A percentile compares a stretch with the other conserved stretches of the same genome.
Evolutionary conservation across 495 filamentous ascomycete species (phyloP).

Genomic region (Bathelium albidoporum): DNA sequence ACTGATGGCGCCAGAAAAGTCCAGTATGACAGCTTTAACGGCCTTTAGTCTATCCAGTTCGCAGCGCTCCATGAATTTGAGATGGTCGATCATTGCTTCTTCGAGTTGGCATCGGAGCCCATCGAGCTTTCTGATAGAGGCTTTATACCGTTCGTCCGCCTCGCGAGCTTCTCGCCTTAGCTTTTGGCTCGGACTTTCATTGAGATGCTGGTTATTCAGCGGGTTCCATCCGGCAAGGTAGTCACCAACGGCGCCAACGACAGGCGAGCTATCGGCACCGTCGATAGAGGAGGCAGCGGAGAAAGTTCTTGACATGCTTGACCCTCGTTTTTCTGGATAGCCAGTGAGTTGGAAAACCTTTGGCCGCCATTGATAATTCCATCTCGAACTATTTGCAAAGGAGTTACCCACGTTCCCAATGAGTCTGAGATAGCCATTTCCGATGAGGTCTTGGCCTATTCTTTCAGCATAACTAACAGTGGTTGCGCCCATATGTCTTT

Average conservation of each 20-base stretch:
- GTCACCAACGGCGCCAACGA: slow-evolving; percentile 68
- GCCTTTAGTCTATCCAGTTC: slow-evolving; percentile 93
- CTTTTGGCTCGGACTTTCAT: slow-evolving; percentile 80
- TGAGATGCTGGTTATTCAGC: slow-evolving; percentile 75
- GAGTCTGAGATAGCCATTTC: slow-evolving; percentile 75
- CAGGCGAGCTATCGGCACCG: slow-evolving; percentile 40
- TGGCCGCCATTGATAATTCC: slow-evolving; percentile 94
- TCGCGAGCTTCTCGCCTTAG: slow-evolving; percentile 83
- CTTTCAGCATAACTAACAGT: slow-evolving; percentile 82
- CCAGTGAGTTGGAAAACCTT: slow-evolving; percentile 82
- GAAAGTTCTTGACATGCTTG: slow-evolving; percentile 49
- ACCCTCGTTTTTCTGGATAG: slow-evolving; percentile 72
- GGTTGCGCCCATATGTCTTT: slow-evolving; percentile 71
- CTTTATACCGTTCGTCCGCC: slow-evolving; percentile 89
- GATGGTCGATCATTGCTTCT: slow-evolving; percentile 82
- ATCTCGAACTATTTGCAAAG: slow-evolving; percentile 93
- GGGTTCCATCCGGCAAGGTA: slow-evolving; percentile 65
- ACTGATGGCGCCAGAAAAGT: slow-evolving; percentile 95
- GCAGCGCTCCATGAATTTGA: slow-evolving; percentile 96
- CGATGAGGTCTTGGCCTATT: slow-evolving; percentile 86
- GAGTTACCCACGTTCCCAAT: slow-evolving; percentile 89
- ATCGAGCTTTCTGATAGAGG: slow-evolving; percentile 71
- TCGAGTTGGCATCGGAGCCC: slow-evolving; percentile 85
- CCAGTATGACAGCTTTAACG: slow-evolving; percentile 93
- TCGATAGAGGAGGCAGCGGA: slow-evolving; percentile 53